A percentile compares a stretch with the other conserved stretches of the same genome.
Conservation (phyloP, 1,284 basidiomycete genomes). For the Ganoderma multipileum region DNA sequence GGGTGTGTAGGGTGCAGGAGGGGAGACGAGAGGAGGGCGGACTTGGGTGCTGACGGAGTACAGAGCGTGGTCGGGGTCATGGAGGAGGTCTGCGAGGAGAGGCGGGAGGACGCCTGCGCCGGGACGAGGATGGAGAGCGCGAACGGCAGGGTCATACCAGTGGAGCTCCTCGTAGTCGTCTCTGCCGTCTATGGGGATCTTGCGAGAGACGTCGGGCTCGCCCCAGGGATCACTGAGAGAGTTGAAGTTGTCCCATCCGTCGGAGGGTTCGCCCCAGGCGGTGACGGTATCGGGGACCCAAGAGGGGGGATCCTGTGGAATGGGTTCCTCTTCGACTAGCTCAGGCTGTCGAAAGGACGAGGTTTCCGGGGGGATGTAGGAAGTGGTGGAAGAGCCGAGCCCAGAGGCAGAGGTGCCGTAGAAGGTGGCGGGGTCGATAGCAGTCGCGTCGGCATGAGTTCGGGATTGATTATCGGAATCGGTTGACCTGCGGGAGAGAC, state of each 20-base stretch:
- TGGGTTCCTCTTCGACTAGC: constrained; percentile 45
- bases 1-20: constrained; percentile 43
- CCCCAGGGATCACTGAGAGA: constrained; percentile 22
- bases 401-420: constrained; percentile 21
- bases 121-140: constrained; percentile 55
- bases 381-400: constrained; percentile 41
- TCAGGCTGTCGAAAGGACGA: constrained; percentile 53
- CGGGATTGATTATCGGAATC: constrained; percentile 17
- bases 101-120: constrained; percentile 75
- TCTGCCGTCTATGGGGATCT: constrained; percentile 60
- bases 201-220: constrained; percentile 33
- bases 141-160: constrained; percentile 68
- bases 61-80: constrained; percentile 73
- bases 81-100: constrained; percentile 65
- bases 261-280: constrained; percentile 24
- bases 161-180: constrained; percentile 60
- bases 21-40: constrained; percentile 35
- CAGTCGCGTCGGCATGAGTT: constrained; percentile 17
- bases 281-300: constrained; percentile 17
- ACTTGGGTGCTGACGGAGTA: constrained; percentile 61
- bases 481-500: constrained; percentile 12
- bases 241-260: constrained; percentile 26
- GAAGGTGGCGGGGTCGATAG: constrained; percentile 27
- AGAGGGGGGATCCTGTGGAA: constrained; percentile 34
- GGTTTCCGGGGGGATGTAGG: constrained; percentile 37